Conservation (phyloP, 228 moss, liverwort and hornwort genomes). For the Sphagnum magellanicum region DNA sequence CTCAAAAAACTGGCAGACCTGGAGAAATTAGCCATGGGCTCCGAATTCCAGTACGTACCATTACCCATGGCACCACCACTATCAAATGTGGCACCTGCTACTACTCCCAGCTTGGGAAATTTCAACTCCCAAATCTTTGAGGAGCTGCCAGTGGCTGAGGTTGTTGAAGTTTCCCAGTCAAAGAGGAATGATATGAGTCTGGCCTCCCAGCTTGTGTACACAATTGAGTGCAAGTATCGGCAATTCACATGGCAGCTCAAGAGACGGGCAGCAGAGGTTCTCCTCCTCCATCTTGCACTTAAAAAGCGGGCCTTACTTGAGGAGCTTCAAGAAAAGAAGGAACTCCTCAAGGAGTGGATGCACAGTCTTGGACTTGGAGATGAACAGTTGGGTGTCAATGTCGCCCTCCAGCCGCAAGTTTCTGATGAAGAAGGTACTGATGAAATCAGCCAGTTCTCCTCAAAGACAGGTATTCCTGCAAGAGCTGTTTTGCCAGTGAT, state of each 20-base stretch:
- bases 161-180: slow-evolving; percentile 35
- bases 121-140: slow-evolving; percentile 14
- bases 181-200: slow-evolving; percentile 40
- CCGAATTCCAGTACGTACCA: no score
- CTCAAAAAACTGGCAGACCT: no score
- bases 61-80: no score
- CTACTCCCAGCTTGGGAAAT: no score
- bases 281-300: slow-evolving; percentile 38
- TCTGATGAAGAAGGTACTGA: slow-evolving; percentile 8
- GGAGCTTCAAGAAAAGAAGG: slow-evolving; percentile 46
- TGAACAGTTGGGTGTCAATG: slow-evolving; percentile 16
- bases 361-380: slow-evolving; percentile 37
- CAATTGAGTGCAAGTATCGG: slow-evolving; percentile 34
- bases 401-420: slow-evolving; percentile 13
- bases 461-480: slow-evolving; percentile 31
- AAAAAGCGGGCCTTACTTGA: slow-evolving; percentile 41
- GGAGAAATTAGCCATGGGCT: no score
- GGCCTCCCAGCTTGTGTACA: slow-evolving; percentile 46
- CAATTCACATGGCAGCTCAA: slow-evolving; percentile 45
- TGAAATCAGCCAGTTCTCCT: slow-evolving; percentile 9
- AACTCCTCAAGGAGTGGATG: slow-evolving; percentile 43
- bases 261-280: slow-evolving; percentile 33
- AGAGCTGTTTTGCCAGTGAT: slow-evolving; percentile 38
- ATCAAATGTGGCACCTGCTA: no score
- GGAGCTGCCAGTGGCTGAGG: slow-evolving; percentile 38